Conservation (phyloP, 192 early-diverging fungal genomes). For the Mortierella alpina region DNA sequence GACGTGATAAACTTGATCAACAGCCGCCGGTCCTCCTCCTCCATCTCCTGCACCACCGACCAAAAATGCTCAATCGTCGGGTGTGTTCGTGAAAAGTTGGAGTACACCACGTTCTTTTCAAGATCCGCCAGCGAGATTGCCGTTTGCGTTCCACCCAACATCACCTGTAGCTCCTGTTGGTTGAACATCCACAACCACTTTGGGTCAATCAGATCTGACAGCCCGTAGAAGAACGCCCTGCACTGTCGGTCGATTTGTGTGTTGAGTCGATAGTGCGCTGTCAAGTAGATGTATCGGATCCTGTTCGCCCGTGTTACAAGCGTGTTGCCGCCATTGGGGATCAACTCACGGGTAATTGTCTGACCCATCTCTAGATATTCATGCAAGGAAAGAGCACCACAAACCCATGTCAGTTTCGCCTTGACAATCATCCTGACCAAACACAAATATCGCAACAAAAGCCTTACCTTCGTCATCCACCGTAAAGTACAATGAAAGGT, state of each 20-base stretch:
- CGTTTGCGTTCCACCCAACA: conserved; percentile 83
- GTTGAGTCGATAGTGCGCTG: conserved; percentile 92
- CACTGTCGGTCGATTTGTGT: conserved; percentile 80
- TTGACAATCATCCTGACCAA: background rate
- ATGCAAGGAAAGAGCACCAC: background rate
- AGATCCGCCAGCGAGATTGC: conserved; percentile 86
- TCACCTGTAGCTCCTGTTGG: conserved; percentile 89
- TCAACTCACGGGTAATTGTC: conserved; percentile 71
- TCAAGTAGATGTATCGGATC: conserved; percentile 86
- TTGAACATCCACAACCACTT: conserved; percentile 95
- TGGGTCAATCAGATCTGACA: conserved; percentile 87
- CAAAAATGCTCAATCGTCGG: conserved; percentile 82
- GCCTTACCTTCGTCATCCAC: conserved; percentile 67
- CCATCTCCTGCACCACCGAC: conserved; percentile 57
- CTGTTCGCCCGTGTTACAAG: conserved; percentile 89
- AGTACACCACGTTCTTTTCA: conserved; percentile 77
- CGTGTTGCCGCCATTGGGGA: conserved; percentile 79
- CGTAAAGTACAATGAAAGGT: conserved; percentile 79
- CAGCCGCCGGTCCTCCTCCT: conserved; percentile 60
- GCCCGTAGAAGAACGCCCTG: conserved; percentile 85
- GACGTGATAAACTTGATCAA: conserved; percentile 92
- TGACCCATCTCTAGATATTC: conserved; percentile 52
- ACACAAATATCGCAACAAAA: background rate
- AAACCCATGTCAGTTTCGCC: background rate
- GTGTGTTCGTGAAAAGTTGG: conserved; percentile 75